Evolutionary conservation across 2,329 filamentous ascomycete genomes (phyloP).

Genomic region (Chalaropsis ovoidea): DNA sequence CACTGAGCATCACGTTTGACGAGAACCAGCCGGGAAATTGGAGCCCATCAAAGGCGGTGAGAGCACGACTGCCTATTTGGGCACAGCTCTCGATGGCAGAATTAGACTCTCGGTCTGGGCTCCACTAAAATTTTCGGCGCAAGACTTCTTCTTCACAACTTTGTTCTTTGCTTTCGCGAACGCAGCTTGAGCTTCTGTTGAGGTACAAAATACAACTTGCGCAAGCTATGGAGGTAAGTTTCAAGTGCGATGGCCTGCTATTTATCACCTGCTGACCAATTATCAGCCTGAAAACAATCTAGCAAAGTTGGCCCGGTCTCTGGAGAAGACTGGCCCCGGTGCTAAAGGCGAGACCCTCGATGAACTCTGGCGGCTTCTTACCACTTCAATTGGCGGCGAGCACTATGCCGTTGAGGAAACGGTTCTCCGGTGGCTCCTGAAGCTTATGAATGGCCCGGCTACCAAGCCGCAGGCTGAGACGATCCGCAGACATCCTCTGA

Average conservation of each 20-base stretch:
- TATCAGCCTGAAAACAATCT: constrained; percentile 35
- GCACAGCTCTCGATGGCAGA: constrained; percentile 36
- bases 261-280: constrained; percentile 26
- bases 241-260: neutral
- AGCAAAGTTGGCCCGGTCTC: constrained; percentile 44
- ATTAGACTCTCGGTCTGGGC: constrained; percentile 29
- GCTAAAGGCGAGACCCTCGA: constrained; percentile 40
- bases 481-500: constrained; percentile 45
- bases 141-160: constrained; percentile 2
- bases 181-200: constrained; percentile 24
- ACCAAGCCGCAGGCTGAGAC: constrained; percentile 39
- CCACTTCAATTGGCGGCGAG: constrained; percentile 34
- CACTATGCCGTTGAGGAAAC: constrained; percentile 48
- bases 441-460: constrained; percentile 44
- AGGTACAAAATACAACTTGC: neutral
- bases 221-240: constrained; percentile 16
- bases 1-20: constrained; percentile 26
- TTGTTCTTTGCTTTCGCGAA: constrained; percentile 17
- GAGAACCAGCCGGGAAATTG: constrained; percentile 35
- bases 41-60: constrained; percentile 39
- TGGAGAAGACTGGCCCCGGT: constrained; percentile 44
- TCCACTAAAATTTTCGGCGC: constrained; percentile 26
- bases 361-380: constrained; percentile 42
- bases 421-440: constrained; percentile 53
- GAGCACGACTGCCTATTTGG: constrained; percentile 25